phyloP scores from a whole-genome alignment of 176 grass and related monocot genomes.

The Leersia perrieri region DNA sequence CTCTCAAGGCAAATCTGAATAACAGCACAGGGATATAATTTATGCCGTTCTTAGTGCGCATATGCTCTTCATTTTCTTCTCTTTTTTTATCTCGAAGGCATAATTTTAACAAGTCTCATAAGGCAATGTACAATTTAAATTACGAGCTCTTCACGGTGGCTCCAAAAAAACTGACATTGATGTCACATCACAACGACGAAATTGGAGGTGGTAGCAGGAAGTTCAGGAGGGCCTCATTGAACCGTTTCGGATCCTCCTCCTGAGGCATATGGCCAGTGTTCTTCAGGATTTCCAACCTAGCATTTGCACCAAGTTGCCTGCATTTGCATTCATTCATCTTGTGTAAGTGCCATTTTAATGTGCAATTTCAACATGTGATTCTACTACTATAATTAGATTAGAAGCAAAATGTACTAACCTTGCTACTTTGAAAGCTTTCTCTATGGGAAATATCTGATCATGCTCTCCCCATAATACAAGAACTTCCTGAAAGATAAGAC shows the following conservation, averaged over 20 bases:
- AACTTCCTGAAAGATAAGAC: conserved; percentile 47
- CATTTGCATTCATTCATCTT: conserved; percentile 8
- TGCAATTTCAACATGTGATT: background rate
- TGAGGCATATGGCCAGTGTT: conserved; percentile 73
- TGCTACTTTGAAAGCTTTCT: conserved; percentile 54
- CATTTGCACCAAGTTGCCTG: conserved; percentile 67
- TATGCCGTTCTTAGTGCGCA: no score
- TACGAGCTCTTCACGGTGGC: background rate
- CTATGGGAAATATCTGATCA: conserved; percentile 75
- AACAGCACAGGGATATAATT: no score
- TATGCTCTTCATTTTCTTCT: background rate
- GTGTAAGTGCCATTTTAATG: background rate
- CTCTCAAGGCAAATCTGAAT: no score
- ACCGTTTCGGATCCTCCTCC: conserved; percentile 58
- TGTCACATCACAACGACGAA: conserved; percentile 22
- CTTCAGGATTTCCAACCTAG: conserved; percentile 62
- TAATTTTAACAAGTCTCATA: background rate
- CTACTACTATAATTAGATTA: background rate
- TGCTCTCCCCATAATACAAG: conserved; percentile 87
- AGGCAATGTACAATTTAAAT: background rate
- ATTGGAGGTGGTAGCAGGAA: conserved; percentile 48
- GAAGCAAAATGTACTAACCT: conserved; percentile 35
- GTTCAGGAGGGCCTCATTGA: conserved; percentile 64
- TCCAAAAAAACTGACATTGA: background rate
- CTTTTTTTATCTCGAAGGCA: background rate